Evolutionary conservation across 805 yeast genomes (phyloP).

Genomic region (Ogataea pilisensis): DNA sequence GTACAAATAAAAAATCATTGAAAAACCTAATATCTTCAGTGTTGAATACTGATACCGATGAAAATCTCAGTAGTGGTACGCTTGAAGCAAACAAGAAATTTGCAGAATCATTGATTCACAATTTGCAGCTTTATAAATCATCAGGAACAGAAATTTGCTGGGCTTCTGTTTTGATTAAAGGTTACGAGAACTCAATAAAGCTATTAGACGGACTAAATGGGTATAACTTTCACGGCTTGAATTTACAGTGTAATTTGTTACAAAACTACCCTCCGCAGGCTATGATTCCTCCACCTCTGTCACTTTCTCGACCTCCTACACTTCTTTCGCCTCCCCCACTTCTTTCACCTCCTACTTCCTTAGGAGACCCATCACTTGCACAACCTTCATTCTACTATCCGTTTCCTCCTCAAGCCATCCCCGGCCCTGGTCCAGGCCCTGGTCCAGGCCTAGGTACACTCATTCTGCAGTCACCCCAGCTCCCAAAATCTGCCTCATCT

Average conservation of each 20-base stretch:
- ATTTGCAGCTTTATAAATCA: slow-evolving; percentile 19
- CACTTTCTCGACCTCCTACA: slow-evolving; percentile 1
- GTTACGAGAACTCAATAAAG: slow-evolving; percentile 6
- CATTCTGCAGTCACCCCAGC: background rate
- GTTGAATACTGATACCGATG: background rate
- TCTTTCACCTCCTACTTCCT: background rate
- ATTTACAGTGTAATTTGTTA: slow-evolving; percentile 13
- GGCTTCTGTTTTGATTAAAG: slow-evolving; percentile 14
- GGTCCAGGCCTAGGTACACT: background rate
- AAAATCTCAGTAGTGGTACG: too few species aligned
- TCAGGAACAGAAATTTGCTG: slow-evolving; percentile 19
- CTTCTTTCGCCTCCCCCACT: background rate
- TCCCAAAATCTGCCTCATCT: background rate
- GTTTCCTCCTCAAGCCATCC: background rate
- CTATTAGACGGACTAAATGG: slow-evolving; percentile 18
- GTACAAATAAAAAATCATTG: slow-evolving; percentile 7
- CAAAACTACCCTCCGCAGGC: slow-evolving; percentile 7
- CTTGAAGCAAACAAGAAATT: too few species aligned
- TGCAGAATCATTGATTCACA: slow-evolving; percentile 3
- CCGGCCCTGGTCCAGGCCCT: too few species aligned
- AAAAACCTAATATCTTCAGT: slow-evolving; percentile 1
- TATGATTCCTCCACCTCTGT: background rate
- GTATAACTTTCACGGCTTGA: slow-evolving; percentile 13
- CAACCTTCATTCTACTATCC: background rate
- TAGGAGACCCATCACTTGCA: background rate